Evolutionary conservation across 2,329 filamentous ascomycete species (phyloP).

Genomic region (Xylariomycetidae sp.): DNA sequence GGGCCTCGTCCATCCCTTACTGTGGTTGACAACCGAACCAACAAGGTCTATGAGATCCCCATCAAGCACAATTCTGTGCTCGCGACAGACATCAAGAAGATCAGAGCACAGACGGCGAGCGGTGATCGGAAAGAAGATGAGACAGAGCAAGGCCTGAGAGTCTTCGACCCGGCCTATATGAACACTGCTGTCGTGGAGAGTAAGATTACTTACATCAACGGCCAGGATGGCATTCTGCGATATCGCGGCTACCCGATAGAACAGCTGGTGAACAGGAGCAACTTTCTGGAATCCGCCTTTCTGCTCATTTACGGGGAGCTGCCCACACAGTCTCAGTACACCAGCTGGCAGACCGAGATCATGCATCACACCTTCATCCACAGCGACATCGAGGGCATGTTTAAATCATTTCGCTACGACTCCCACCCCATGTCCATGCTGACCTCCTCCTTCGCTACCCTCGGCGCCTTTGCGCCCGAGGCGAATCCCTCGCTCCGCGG

Average conservation of each 20-base stretch:
- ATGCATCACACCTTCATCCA: slow-evolving; percentile 48
- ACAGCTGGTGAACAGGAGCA: slow-evolving; percentile 43
- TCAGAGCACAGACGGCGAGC: slow-evolving; percentile 30
- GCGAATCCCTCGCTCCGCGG: slow-evolving; percentile 46
- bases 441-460: slow-evolving; percentile 43
- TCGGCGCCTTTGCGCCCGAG: slow-evolving; percentile 45
- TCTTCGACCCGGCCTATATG: slow-evolving; percentile 49
- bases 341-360: slow-evolving; percentile 41
- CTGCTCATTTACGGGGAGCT: slow-evolving; percentile 49
- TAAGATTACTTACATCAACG: slow-evolving; percentile 50
- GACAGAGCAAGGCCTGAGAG: slow-evolving; percentile 42
- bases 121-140: slow-evolving; percentile 39
- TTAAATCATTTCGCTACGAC: slow-evolving; percentile 47
- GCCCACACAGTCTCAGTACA: slow-evolving; percentile 36
- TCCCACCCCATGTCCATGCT: slow-evolving; percentile 50
- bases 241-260: slow-evolving; percentile 50
- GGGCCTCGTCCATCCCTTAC: slow-evolving; percentile 31
- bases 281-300: slow-evolving; percentile 45
- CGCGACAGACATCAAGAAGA: slow-evolving; percentile 48
- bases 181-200: slow-evolving; percentile 48
- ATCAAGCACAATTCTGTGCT: slow-evolving; percentile 45
- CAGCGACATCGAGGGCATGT: slow-evolving; percentile 45
- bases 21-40: slow-evolving; percentile 46
- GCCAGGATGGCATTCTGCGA: slow-evolving; percentile 44
- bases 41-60: slow-evolving; percentile 42